Base-by-base conservation (phyloP, 1,284 basidiomycete species). In the Acaromyces ingoldii region DNA sequence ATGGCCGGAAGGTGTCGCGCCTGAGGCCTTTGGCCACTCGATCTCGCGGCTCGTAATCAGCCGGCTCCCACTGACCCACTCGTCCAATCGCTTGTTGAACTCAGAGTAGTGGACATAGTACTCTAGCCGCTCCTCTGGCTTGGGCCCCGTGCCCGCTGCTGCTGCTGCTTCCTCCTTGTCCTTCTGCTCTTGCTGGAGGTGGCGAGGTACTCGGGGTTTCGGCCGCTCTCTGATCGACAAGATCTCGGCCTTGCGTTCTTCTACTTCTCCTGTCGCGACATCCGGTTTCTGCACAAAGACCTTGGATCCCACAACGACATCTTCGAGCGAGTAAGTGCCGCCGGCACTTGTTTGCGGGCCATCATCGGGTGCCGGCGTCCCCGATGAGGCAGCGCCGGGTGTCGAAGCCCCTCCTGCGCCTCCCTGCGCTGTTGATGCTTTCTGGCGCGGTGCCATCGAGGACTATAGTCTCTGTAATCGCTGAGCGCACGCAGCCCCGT, bases 71-170 rank as follows among this genome's bases (percentile, higher is more conserved):
- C 85, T 80, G n/a, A 99, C 87, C 95, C 95, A 99, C 62, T 96
- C 95, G 76, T 99, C 95, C 46, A 98, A 81, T 69, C 95, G 91
- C 11, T 96, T 95, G 81, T 96, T 97, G 81, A 95, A 96, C 66
- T 89, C 85, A 70, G 93, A 89, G 85, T 92, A 97, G 73, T 97
- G 92, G 31, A 95, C 89, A 73, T 96, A 97, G 80, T 86, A 96
- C 76, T 97, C 91, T 71, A 84, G 82, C 26, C 48, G 47, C 19
- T 62, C 63, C 33, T 55, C 48, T 33, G 46, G 29, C 25, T 55
- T 57, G 13, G 59, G 55, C 70, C 88, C 85, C 75, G 91, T 87
- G 55, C 76, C 74, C 63, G 21, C 72, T 55, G 26, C 29, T 68
- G 76, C 72, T 29, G 49, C 15, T 28, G 33, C 40, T 33, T 26